These are phyloP conservation scores for Diplodia corticola DNA, from an alignment of 2,329 filamentous ascomycete genomes.

Conservation along the genomic window DNA sequence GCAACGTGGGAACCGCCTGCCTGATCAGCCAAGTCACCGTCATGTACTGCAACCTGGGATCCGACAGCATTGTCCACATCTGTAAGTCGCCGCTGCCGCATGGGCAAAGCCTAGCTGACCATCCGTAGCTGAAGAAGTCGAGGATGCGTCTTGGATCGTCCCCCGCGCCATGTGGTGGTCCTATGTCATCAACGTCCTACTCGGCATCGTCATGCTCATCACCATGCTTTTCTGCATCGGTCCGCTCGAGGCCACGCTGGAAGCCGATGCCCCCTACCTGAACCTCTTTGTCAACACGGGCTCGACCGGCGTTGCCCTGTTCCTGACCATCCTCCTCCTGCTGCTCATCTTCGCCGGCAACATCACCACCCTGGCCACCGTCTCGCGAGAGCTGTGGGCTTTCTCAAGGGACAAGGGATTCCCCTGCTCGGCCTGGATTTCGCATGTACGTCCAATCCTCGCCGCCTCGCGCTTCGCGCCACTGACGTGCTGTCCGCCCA, in stretches of 20 bases:
- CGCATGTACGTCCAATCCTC: slow-evolving; percentile 8
- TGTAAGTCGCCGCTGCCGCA: slow-evolving; percentile 16
- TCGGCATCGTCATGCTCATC: slow-evolving; percentile 26
- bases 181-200: slow-evolving; percentile 24
- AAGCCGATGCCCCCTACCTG: slow-evolving; percentile 24
- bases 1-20: slow-evolving; percentile 26
- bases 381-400: slow-evolving; percentile 26
- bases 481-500: not conserved
- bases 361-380: slow-evolving; percentile 26
- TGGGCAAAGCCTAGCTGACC: not conserved
- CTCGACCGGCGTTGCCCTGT: slow-evolving; percentile 17
- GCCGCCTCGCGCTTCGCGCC: not conserved
- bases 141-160: slow-evolving; percentile 24
- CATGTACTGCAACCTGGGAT: slow-evolving; percentile 27
- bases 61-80: slow-evolving; percentile 24
- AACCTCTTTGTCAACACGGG: slow-evolving; percentile 26
- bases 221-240: slow-evolving; percentile 28
- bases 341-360: slow-evolving; percentile 25
- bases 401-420: slow-evolving; percentile 27
- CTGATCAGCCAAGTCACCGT: slow-evolving; percentile 28
- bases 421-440: slow-evolving; percentile 24
- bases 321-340: slow-evolving; percentile 24
- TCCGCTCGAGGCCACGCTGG: slow-evolving; percentile 25
- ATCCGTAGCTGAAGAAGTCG: slow-evolving; percentile 24
- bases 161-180: slow-evolving; percentile 26